Base-by-base conservation (phyloP, 345 rosid genomes). In the Camelina hispida region DNA sequence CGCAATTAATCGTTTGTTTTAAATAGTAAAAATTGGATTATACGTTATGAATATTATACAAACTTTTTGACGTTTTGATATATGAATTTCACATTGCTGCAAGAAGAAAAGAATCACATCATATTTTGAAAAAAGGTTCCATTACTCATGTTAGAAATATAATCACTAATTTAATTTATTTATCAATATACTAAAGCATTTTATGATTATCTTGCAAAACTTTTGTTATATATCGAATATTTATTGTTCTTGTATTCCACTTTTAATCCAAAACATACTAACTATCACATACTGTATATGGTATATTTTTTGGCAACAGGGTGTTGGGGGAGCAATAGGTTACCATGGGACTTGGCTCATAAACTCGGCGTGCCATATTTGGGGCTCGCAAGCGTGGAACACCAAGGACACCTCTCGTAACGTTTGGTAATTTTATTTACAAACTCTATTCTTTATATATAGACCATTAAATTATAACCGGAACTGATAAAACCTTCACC, bases 311-410 rank as follows among this genome's bases (percentile, higher is more conserved):
- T 35, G 34, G 9, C 46, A 35, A 81, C 79, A 91, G 96, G 90
- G 96, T 34, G 88, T 89, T 46, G 87, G 96, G 77, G 76, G 61
- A 52, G 59, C 73, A 20, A 79, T 86, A 78, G 88, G 83, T 1
- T 91, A 82, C 77, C 93, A 91, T 78, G 83, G 88, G 77, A 91
- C 97, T 6, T 93, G 92, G 91, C 79, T 89, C 7, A 87, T 91
- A 62, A 91, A 89, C 69, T 93, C 97, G 17, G 96, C 86, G 52
- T 89, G 91, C 50, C 98, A 93, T 84, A 85, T 88, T 2, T 91
- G 96, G 98, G 98, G 98, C 40, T 82, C 80, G 8, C 93, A 80
- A 67, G 85, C 83, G 2, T 93, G 97, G 97, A 88, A 86, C 71
- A 91, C 96, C 3, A 84, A 91, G 9, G 96, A 93, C 74, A 69